Conservation (phyloP, 2,329 filamentous ascomycete genomes). For the Trichoderma sp. region DNA sequence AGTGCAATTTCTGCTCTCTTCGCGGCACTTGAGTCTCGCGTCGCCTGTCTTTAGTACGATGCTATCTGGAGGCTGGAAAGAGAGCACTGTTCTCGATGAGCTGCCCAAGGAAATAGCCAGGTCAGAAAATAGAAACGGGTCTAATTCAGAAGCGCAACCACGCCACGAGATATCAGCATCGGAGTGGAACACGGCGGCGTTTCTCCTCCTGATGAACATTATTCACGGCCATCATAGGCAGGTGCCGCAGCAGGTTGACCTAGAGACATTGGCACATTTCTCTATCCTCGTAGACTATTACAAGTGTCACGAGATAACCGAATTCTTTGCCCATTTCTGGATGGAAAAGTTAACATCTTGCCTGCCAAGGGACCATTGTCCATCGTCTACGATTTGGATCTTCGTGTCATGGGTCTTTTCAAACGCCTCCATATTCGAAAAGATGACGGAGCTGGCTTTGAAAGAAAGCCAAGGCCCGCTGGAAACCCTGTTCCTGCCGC, state of each 20-base stretch:
- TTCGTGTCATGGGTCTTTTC: constrained; percentile 1
- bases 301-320: constrained; percentile 44
- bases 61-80: not conserved
- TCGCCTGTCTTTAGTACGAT: not conserved
- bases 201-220: constrained; percentile 46
- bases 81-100: not conserved
- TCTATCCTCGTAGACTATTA: constrained; percentile 48
- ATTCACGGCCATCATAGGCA: constrained; percentile 45
- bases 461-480: not conserved
- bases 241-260: constrained; percentile 40
- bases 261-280: constrained; percentile 47
- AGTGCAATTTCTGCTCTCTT: not conserved
- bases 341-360: not conserved
- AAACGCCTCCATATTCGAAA: not conserved
- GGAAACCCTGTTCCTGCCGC: not conserved
- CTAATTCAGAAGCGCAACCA: not conserved
- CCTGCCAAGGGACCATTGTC: not conserved
- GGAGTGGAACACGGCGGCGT: constrained; percentile 40
- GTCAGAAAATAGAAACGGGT: too few species aligned
- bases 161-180: not conserved
- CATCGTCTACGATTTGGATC: not conserved
- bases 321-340: constrained; percentile 37
- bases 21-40: not conserved
- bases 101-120: too few species aligned
- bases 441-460: not conserved